Evolutionary conservation across 495 filamentous ascomycete species (phyloP).

Genomic region (Recurvomyces mirabilis): DNA sequence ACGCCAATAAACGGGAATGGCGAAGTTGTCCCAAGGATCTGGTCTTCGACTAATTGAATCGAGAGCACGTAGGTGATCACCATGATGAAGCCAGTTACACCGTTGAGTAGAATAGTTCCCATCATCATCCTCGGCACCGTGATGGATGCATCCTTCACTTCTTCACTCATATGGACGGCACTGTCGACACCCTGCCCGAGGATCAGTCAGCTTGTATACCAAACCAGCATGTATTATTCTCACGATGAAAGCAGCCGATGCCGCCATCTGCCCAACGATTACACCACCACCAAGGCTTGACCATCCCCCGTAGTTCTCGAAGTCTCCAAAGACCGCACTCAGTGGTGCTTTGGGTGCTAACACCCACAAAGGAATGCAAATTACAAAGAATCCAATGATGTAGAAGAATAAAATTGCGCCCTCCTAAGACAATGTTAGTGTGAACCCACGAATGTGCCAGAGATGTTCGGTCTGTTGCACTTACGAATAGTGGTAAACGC

Average conservation of each 20-base stretch:
- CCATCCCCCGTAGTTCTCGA: constrained; percentile 6
- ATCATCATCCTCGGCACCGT: constrained; percentile 38
- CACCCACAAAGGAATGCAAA: constrained; percentile 36
- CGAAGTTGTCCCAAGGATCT: constrained; percentile 28
- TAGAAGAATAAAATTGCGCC: constrained; percentile 14
- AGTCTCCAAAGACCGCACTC: constrained; percentile 23
- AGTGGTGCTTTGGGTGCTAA: constrained; percentile 26
- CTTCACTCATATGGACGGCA: constrained; percentile 30
- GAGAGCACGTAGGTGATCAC: constrained; percentile 37
- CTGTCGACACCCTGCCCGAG: background rate
- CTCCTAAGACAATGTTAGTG: too few relatives aligned
- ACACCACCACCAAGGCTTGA: background rate
- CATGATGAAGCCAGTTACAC: constrained; percentile 35
- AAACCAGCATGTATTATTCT: too few relatives aligned
- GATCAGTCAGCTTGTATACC: too few relatives aligned
- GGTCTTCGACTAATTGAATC: constrained; percentile 32
- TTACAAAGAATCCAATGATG: constrained; percentile 32
- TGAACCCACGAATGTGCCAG: too few relatives aligned
- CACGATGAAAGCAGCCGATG: too few relatives aligned
- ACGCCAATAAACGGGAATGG: constrained; percentile 41
- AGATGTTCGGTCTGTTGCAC: too few relatives aligned
- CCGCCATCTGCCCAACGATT: too few relatives aligned
- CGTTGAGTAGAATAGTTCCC: constrained; percentile 35
- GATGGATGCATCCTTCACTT: constrained; percentile 34
- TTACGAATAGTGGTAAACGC: constrained; percentile 20